Evolutionary conservation across 202 grass and related monocot genomes (phyloP), one percentile per base, ranked within the genome.

Genomic region (Setaria viridis): DNA sequence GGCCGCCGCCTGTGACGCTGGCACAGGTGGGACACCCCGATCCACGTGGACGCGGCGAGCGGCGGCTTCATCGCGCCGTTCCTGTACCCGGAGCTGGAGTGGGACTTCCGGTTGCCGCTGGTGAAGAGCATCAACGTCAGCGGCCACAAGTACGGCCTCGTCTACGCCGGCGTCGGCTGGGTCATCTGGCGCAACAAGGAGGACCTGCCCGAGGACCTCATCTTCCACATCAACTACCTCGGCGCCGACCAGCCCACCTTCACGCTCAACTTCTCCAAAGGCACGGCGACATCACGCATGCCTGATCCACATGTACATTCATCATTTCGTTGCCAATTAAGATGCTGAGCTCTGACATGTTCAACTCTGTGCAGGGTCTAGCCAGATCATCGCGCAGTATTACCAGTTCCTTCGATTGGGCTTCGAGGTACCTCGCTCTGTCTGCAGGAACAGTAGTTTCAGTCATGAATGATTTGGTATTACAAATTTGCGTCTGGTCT

Each of bases 81-180:
- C 83, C 21, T 95, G 64, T 87, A 92, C 70, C 93, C 93, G 50
- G 86, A 95, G 4, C 69, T 95, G 80, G 91, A 91, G 76, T 93
- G 93, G 92, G 91, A 95, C 74, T 98, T 98, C 73, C 71, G 95
- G 25, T 87, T 95, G 29, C 89, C 93, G 54, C 76, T 90, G 32
- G 93, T 95, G 25, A 98, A 95, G 77, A 93, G 93, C 89, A 98
- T 98, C 62, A 98, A 98, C 67, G 93, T 98, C n/a, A 98, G 95
- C 53, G 95, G 93, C 1, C 95, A 98, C 91, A 98, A 98, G 83
- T 98, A 95, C 68, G 95, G 95, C 35, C 93, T 95, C 71, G 95
- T 98, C 1, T 98, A 98, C 69, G 91, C 95, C 20, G 95, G 95
- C 25, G 80, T 98, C 43, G 95, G 95, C 0, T 98, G 95, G 95